Evolutionary conservation across 345 rosid genomes (phyloP).

Genomic region (Orychophragmus violaceus): DNA sequence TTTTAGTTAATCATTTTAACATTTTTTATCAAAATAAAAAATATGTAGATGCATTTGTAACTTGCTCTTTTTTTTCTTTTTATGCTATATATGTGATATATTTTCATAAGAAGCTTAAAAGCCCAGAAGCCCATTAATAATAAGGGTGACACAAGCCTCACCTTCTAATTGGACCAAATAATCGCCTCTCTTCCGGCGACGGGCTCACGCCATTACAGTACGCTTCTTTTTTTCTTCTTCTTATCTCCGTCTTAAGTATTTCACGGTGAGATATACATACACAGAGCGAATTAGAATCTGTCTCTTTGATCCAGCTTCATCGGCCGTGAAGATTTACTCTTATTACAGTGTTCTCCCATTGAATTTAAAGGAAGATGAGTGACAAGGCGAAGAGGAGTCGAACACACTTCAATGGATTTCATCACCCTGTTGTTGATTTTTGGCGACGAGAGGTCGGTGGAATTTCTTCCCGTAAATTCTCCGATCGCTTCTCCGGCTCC

Average conservation of each 20-base stretch:
- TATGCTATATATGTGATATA: too few species aligned
- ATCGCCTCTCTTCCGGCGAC: background rate
- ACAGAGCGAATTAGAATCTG: background rate
- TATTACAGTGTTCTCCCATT: background rate
- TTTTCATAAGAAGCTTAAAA: background rate
- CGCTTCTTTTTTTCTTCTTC: background rate
- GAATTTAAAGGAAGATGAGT: slow-evolving; percentile 17
- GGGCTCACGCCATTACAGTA: background rate
- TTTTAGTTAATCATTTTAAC: too few species aligned
- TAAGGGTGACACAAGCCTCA: background rate
- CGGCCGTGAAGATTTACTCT: background rate
- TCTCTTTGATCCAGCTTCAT: background rate
- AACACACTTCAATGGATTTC: slow-evolving; percentile 27
- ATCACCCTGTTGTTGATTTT: slow-evolving; percentile 55
- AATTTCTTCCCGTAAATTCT: slow-evolving; percentile 59
- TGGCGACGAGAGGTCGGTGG: slow-evolving; percentile 74
- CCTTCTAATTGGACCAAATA: background rate
- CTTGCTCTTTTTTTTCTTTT: too few species aligned
- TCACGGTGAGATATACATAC: background rate
- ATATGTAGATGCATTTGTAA: too few species aligned
- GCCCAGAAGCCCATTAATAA: slow-evolving; percentile 12
- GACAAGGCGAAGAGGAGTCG: slow-evolving; percentile 28
- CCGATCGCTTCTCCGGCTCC: slow-evolving; percentile 64
- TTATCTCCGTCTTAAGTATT: too few species aligned
- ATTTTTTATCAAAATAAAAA: too few species aligned